Percentiles rank a stretch among this genome's conserved stretches.
Evolutionary conservation across 768 basidiomycete species (phyloP).

Genomic region (Serendipita vermifera): DNA sequence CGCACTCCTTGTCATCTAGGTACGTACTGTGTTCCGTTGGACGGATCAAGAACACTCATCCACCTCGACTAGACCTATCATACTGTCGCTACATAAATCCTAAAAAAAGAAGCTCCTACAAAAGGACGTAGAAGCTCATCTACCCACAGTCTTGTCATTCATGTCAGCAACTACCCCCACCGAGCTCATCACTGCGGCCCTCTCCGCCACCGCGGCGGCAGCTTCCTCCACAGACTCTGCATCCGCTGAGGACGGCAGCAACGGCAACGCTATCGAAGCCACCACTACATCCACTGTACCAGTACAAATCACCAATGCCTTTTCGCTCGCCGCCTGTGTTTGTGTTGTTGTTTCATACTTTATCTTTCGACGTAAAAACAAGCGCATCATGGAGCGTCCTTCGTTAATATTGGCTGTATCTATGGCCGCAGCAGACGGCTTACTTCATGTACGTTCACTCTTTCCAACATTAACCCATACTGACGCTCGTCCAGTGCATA

Average conservation of each 20-base stretch:
- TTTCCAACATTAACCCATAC: background rate
- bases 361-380: slow-evolving; percentile 3
- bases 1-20: too few species aligned
- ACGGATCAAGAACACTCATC: too few species aligned
- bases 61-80: too few species aligned
- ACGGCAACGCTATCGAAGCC: background rate
- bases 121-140: background rate
- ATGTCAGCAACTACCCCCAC: background rate
- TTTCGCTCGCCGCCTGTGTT: slow-evolving; percentile 11
- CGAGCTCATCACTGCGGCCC: background rate
- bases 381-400: slow-evolving; percentile 11
- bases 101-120: background rate
- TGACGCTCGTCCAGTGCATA: background rate
- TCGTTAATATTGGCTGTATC: slow-evolving; percentile 9
- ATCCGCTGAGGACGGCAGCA: background rate
- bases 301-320: background rate
- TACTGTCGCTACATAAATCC: too few species aligned
- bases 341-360: slow-evolving; percentile 7
- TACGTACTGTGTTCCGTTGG: too few species aligned
- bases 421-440: slow-evolving; percentile 11
- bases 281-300: slow-evolving; percentile 7
- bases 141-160: background rate
- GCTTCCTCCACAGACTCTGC: background rate
- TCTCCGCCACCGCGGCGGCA: background rate
- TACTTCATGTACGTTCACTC: slow-evolving; percentile 9